These are phyloP conservation scores for Botryobasidium botryosum DNA, from an alignment of 768 basidiomycete genomes.

Conservation along the genomic window DNA sequence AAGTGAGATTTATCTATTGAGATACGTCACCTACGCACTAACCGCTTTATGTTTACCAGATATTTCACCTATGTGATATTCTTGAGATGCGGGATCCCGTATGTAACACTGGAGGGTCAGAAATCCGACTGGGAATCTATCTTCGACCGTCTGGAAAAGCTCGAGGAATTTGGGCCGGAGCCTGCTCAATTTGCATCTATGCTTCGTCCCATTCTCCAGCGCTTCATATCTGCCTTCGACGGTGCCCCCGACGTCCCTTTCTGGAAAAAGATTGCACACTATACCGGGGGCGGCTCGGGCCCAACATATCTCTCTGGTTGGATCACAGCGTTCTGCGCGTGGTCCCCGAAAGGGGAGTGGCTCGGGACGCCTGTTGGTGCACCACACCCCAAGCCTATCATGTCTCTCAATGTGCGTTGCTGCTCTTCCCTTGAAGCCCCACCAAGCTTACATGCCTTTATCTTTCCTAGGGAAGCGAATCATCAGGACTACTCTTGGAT, in stretches of 20 bases:
- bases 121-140: conserved; percentile 26
- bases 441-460: no score
- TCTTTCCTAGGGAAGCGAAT: neutral
- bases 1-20: no score
- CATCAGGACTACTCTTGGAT: neutral
- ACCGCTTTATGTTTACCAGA: no score
- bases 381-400: no score
- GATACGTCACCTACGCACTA: no score
- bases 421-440: no score
- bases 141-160: conserved; percentile 23
- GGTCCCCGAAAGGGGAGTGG: neutral
- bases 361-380: neutral
- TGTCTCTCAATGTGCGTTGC: no score
- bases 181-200: conserved; percentile 25
- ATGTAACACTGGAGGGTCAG: conserved; percentile 28
- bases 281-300: neutral
- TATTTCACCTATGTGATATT: conserved; percentile 24
- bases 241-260: neutral
- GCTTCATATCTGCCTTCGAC: conserved; percentile 19
- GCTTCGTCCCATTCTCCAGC: conserved; percentile 24
- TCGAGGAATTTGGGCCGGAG: conserved; percentile 23
- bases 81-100: conserved; percentile 27
- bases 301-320: neutral
- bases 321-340: neutral
- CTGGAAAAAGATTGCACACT: neutral